Evolutionary conservation across 805 yeast species (phyloP).

Genomic region (Suhomyces pyralidae): DNA sequence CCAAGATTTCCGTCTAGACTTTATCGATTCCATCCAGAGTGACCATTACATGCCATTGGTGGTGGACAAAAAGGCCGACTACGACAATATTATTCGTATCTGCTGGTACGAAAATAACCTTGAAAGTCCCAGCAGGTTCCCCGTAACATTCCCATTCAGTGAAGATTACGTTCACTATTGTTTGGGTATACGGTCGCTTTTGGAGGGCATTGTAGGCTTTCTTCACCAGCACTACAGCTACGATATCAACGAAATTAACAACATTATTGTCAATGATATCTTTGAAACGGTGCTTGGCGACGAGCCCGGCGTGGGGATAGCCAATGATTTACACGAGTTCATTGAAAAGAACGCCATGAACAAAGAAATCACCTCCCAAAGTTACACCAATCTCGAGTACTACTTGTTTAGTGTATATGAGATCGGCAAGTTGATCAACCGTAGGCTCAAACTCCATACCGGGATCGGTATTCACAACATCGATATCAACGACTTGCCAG

Average conservation of each 20-base stretch:
- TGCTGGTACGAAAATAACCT: constrained; percentile 59
- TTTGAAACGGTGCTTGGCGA: constrained; percentile 67
- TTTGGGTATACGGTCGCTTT: constrained; percentile 63
- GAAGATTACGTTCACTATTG: constrained; percentile 86
- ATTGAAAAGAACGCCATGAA: constrained; percentile 65
- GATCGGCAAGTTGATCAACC: constrained; percentile 49
- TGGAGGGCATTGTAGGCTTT: constrained; percentile 63
- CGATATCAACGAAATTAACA: constrained; percentile 53
- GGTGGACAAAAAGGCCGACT: constrained; percentile 56
- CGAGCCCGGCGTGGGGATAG: constrained; percentile 50
- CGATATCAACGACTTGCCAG: constrained; percentile 36
- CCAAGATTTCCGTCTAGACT: constrained; percentile 56
- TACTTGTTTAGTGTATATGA: constrained; percentile 74
- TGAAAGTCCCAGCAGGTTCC: constrained; percentile 47
- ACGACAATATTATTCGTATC: constrained; percentile 58
- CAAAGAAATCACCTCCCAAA: constrained; percentile 89
- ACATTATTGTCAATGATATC: constrained; percentile 56
- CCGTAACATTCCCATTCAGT: constrained; percentile 73
- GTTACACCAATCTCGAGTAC: constrained; percentile 81
- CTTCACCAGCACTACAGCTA: constrained; percentile 62
- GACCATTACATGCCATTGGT: constrained; percentile 90
- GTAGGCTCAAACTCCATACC: constrained; percentile 34
- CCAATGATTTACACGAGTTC: constrained; percentile 54
- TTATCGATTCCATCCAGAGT: constrained; percentile 58
- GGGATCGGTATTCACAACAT: constrained; percentile 40